phyloP scores from a whole-genome alignment of 352 stramenopile genomes.

The Blastocystis sp. region DNA sequence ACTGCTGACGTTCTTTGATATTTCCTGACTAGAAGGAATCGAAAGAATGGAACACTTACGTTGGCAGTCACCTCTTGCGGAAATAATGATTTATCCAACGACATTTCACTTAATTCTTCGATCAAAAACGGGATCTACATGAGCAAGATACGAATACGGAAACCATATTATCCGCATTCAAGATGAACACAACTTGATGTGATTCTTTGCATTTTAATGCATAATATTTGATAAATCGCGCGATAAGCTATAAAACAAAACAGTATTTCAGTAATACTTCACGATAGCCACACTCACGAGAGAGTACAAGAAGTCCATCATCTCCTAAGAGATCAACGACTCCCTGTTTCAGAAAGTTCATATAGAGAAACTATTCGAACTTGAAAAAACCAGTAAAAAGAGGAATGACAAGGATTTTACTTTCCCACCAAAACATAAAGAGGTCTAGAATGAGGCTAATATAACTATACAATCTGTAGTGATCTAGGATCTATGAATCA shows the following conservation, averaged over 20 bases:
- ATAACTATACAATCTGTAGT: neutral
- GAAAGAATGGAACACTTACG: neutral
- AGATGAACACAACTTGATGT: conserved; percentile 10
- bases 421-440: neutral
- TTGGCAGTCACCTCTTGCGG: conserved; percentile 28
- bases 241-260: neutral
- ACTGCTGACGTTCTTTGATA: neutral
- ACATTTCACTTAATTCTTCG: neutral
- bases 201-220: conserved; percentile 25
- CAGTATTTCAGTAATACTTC: neutral
- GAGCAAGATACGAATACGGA: neutral
- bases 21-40: neutral
- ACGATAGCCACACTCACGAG: conserved; percentile 34
- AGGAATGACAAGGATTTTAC: neutral
- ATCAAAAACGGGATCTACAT: neutral
- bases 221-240: conserved; percentile 59
- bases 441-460: neutral
- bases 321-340: conserved; percentile 25
- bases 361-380: neutral
- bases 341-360: conserved; percentile 53
- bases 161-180: conserved; percentile 1
- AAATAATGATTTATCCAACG: conserved; percentile 41
- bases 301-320: conserved; percentile 38
- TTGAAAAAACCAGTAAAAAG: neutral
- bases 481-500: neutral